Percentiles rank a stretch among this genome's conserved stretches.
phyloP scores from a whole-genome alignment of 371 early-diverging fungal species.

The Cladochytrium tenue region DNA sequence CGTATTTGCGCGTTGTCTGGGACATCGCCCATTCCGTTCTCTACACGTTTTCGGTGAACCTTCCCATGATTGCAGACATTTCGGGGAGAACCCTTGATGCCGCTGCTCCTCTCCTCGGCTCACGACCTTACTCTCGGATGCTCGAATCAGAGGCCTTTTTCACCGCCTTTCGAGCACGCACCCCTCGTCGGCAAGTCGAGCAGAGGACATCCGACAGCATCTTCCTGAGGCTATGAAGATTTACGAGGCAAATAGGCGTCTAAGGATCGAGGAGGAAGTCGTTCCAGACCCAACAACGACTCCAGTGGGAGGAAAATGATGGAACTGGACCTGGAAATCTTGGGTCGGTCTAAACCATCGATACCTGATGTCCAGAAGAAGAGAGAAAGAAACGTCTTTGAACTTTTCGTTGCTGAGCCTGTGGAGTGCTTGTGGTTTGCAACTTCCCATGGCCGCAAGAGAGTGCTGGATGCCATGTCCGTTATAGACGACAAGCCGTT shows the following conservation, averaged over 20 bases:
- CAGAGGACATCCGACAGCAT: neutral
- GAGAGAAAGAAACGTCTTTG: neutral
- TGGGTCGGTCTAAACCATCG: too few species aligned
- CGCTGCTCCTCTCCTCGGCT: slow-evolving; percentile 27
- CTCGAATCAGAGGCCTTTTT: slow-evolving; percentile 36
- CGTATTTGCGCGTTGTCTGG: slow-evolving; percentile 18
- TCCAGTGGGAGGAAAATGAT: too few species aligned
- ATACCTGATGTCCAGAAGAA: too few species aligned
- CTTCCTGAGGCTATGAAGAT: neutral
- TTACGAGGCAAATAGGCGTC: neutral
- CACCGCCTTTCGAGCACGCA: neutral
- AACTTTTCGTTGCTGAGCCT: neutral
- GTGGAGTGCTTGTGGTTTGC: neutral
- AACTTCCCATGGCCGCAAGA: neutral
- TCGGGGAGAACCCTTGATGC: slow-evolving; percentile 31
- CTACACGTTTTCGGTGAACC: slow-evolving; percentile 37
- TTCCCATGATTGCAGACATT: slow-evolving; percentile 40
- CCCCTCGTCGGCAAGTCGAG: neutral
- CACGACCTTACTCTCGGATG: slow-evolving; percentile 41
- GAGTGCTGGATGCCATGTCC: neutral
- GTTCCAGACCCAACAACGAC: too few species aligned
- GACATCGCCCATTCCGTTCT: slow-evolving; percentile 37
- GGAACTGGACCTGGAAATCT: too few species aligned
- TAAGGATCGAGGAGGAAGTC: neutral
- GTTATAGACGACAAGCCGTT: neutral